These are phyloP conservation scores for Lepiota venenata DNA, from an alignment of 768 basidiomycete species.

Conservation along the genomic window DNA sequence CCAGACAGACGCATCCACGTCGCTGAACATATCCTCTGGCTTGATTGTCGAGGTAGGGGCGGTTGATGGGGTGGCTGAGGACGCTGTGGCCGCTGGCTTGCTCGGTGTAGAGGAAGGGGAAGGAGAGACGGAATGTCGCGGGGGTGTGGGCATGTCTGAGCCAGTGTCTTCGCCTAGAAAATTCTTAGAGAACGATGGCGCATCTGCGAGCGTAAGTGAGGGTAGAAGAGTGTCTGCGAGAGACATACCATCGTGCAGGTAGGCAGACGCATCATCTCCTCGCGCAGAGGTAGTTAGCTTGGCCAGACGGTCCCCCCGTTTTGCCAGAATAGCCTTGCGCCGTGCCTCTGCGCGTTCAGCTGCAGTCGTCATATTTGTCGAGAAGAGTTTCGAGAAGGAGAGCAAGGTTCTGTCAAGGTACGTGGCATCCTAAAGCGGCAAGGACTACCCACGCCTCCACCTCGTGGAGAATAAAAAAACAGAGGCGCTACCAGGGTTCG, in stretches of 20 bases:
- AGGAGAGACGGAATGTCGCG: slow-evolving; percentile 9
- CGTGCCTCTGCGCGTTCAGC: slow-evolving; percentile 76
- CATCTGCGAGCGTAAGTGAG: slow-evolving; percentile 35
- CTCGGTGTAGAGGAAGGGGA: slow-evolving; percentile 13
- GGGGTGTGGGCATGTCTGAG: slow-evolving; percentile 34
- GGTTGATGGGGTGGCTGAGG: slow-evolving; percentile 20
- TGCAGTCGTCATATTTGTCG: slow-evolving; percentile 33
- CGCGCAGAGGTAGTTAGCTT: slow-evolving; percentile 73
- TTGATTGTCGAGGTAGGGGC: slow-evolving; percentile 14
- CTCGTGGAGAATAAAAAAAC: background rate
- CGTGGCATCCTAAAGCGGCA: background rate
- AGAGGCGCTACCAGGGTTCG: slow-evolving; percentile 21
- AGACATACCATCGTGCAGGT: slow-evolving; percentile 46
- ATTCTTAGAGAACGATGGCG: slow-evolving; percentile 24
- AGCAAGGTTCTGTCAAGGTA: background rate
- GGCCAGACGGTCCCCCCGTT: slow-evolving; percentile 71
- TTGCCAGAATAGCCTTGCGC: slow-evolving; percentile 68
- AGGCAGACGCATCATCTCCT: slow-evolving; percentile 62
- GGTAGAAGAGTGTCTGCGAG: slow-evolving; percentile 14
- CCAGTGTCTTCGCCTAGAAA: slow-evolving; percentile 46
- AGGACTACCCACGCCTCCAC: background rate
- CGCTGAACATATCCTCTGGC: slow-evolving; percentile 20
- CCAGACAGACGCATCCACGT: slow-evolving; percentile 57
- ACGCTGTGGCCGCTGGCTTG: slow-evolving; percentile 18
- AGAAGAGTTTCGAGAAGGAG: background rate